Conservation (phyloP, 2,329 filamentous ascomycete genomes). For the Blastomyces gilchristii region DNA sequence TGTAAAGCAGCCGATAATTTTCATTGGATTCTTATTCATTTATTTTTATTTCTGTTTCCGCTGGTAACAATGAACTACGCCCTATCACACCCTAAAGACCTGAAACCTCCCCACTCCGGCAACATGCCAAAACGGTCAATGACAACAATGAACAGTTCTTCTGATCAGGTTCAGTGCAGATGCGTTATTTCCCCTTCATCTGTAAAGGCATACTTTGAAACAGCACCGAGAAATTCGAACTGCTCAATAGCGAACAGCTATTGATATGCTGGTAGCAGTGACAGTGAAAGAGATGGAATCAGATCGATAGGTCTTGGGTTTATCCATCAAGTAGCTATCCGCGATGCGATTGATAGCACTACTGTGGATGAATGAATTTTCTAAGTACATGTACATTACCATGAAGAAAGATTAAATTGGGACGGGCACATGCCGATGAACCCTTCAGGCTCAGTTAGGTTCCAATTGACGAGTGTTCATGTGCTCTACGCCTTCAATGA, state of each 20-base stretch:
- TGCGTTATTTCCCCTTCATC: slow-evolving; percentile 1
- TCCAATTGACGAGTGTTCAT: not conserved
- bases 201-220: slow-evolving; percentile 1
- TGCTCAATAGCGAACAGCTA: not conserved
- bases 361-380: not conserved
- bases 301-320: not conserved
- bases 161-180: not conserved
- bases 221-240: not conserved
- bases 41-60: not conserved
- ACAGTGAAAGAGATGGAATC: not conserved
- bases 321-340: not conserved
- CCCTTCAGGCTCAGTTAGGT: not conserved
- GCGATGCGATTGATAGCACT: not conserved
- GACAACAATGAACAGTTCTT: slow-evolving; percentile 3
- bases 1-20: not conserved
- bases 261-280: not conserved
- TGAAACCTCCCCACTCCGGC: not conserved
- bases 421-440: not conserved
- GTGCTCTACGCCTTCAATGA: not conserved
- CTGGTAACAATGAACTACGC: not conserved
- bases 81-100: not conserved
- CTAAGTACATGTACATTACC: not conserved
- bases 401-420: not conserved
- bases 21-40: not conserved
- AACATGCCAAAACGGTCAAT: not conserved